Conservation (phyloP, 352 stramenopile species). For the Globisporangium ultimum region DNA sequence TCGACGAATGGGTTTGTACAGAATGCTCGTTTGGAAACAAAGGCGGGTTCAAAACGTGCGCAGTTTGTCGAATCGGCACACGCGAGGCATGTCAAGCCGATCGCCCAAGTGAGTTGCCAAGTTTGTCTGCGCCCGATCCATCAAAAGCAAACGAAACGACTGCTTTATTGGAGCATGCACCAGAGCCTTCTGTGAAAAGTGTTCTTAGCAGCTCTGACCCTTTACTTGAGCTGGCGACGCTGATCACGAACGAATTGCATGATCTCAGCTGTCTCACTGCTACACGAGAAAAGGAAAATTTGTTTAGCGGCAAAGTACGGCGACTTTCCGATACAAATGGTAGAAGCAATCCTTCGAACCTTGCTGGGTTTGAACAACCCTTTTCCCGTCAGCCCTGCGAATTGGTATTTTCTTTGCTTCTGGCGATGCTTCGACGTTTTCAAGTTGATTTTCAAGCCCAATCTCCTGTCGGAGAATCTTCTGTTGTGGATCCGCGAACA, state of each 20-base stretch:
- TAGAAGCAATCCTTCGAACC: neutral
- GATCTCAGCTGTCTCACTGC: constrained; percentile 9
- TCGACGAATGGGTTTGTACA: constrained; percentile 70
- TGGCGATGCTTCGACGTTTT: constrained; percentile 49
- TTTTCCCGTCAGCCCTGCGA: constrained; percentile 70
- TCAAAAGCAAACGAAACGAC: neutral
- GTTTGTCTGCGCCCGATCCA: neutral
- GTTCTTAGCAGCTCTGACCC: constrained; percentile 2
- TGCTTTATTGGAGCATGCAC: neutral
- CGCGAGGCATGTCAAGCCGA: constrained; percentile 15
- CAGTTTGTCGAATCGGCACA: constrained; percentile 37
- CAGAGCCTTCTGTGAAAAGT: constrained; percentile 1
- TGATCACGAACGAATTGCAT: constrained; percentile 16
- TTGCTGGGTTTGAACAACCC: constrained; percentile 64
- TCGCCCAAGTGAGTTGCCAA: neutral
- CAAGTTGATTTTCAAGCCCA: constrained; percentile 1
- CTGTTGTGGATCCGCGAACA: neutral
- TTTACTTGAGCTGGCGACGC: constrained; percentile 20
- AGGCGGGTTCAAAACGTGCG: constrained; percentile 41
- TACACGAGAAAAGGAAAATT: constrained; percentile 1
- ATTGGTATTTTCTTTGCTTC: constrained; percentile 44
- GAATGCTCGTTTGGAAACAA: constrained; percentile 76
- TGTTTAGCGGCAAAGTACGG: neutral
- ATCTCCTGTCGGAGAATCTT: neutral
- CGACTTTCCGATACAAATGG: neutral